Base-by-base conservation (phyloP, 2,329 filamentous ascomycete genomes). In the Hypoxylon rubiginosum region DNA sequence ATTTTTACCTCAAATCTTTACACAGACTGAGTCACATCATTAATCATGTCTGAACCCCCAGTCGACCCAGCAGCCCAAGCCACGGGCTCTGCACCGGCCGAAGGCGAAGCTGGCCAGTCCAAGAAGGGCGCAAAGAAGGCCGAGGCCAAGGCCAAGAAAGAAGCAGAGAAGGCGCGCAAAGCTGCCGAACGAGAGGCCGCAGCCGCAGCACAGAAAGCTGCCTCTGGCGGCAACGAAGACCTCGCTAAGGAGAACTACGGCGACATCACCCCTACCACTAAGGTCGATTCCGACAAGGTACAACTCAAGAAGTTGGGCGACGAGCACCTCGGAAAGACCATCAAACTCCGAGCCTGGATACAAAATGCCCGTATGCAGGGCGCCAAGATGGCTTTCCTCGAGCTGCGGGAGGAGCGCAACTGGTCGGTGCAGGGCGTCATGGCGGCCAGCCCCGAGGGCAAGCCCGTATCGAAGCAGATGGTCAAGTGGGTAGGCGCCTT, bases 331-430 rank as follows among this genome's bases (percentile, higher is more conserved):
- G 91, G 89, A 73, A 89, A 92, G 82, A 87, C 88, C 30, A 86
- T 97, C 72, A 90, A 89, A 48, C 85, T 97, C 74, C 87, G 93
- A 39, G 93, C 89, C 30, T 93, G 92, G 84, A 86, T 97, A 41
- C 92, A 97, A 79, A 97, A 97, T 82, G 89, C 92, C 32, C 89
- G 95, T 71, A 90, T 91, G 73, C 95, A 98, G 82, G 91, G 92
- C 65, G 93, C 94, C 71, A 97, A 97, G 84, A 91, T 97, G 83
- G 91, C 90, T 45, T 97, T 97, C 82, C 82, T 97, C 74, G 93
- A 96, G 82, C 85, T 98, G 73, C 88, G 93, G 69, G 87, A 93
- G 79, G 89, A 92, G 78, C 84, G 86, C 64, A 86, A 90, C 75
- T 90, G 91, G 84, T 91, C 90, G 26, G 90, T 97, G 41, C 94